Evolutionary conservation across 2,329 filamentous ascomycete species (phyloP), one percentile per base, ranked within the genome.

Genomic region (Xylaria sp.): DNA sequence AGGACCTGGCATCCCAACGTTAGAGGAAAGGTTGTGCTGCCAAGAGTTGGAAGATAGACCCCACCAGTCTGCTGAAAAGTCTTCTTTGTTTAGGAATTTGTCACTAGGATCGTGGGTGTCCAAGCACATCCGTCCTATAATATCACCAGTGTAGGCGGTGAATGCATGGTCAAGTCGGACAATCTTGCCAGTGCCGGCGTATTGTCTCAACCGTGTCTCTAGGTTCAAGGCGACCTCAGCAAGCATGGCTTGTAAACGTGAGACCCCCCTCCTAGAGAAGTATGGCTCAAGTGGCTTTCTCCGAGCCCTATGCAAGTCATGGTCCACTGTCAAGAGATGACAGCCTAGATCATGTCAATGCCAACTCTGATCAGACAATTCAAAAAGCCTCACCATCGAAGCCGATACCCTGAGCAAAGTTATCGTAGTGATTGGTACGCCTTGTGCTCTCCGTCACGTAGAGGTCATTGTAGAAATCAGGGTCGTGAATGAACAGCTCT

Each of bases 401-500:
- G 12, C 64, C 71, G 45, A 72, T 69, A 2, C 71, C 71, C 39
- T 70, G 65, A 8, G 57, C 59, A 15, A 72, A 72, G 7, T 43
- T 66, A 13, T 72, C 67, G 41, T 72, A 71, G 20, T 70, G 63
- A 28, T 58, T 45, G 7, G 55, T 58, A 12, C 55, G 20, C 6
- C 55, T 23, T 10, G 20, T 58, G 18, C 55, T 45, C 13, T 43
- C 55, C 13, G 23, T 43, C 5, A 58, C 55, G 39, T 58, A 58
- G 28, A 58, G 55, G 3, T 45, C 34, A 25, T 45, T 58, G 5
- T 58, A 58, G 55, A 58, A 58, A n/a, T 72, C 66, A 2, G 69
- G 53, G 41, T 73, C 72, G 32, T 70, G 63, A 32, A 73, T 63
- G 20, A 73, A 74, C 9, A 81, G 72, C 43, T 75, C 72, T 7